A percentile compares a stretch with the other conserved stretches of the same genome.
Conservation (phyloP, 495 filamentous ascomycete genomes). For the Penicillium cinerascens region DNA sequence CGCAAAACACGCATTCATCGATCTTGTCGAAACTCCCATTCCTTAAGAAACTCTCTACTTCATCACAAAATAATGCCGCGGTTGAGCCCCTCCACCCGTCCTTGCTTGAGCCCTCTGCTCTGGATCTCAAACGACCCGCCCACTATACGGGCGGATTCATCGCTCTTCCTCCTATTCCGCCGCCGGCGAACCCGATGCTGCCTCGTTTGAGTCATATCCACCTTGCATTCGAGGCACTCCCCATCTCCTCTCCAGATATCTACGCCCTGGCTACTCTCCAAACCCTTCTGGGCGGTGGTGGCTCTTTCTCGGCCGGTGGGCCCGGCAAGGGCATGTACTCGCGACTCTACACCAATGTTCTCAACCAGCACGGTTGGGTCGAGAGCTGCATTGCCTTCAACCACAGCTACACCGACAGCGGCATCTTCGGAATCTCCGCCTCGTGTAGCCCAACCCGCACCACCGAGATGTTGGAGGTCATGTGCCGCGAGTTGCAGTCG, state of each 20-base stretch:
- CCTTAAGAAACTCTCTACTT: conserved; percentile 82
- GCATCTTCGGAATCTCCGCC: conserved; percentile 89
- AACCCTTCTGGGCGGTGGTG: conserved; percentile 91
- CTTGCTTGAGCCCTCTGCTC: conserved; percentile 40
- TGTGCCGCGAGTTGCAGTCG: conserved; percentile 82
- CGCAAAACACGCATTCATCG: conserved; percentile 45
- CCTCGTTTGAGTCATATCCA: conserved; percentile 86
- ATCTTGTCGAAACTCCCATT: conserved; percentile 87
- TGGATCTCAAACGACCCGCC: conserved; percentile 62
- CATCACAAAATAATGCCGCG: conserved; percentile 58
- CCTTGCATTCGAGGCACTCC: conserved; percentile 91
- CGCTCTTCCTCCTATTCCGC: conserved; percentile 73
- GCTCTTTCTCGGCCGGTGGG: conserved; percentile 95
- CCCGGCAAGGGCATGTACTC: conserved; percentile 99
- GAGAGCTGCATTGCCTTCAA: conserved; percentile 95
- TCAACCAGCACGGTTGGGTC: conserved; percentile 96
- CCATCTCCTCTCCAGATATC: conserved; percentile 85
- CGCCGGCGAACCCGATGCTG: conserved; percentile 71
- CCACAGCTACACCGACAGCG: conserved; percentile 92
- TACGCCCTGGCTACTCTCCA: conserved; percentile 96
- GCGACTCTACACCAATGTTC: conserved; percentile 91
- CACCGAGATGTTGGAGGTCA: conserved; percentile 80
- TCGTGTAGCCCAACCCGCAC: conserved; percentile 75
- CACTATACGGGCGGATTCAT: conserved; percentile 95
- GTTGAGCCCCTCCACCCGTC: conserved; percentile 44